Base-by-base conservation (phyloP, 2,329 filamentous ascomycete genomes). In the Colletotrichum acutatum region DNA sequence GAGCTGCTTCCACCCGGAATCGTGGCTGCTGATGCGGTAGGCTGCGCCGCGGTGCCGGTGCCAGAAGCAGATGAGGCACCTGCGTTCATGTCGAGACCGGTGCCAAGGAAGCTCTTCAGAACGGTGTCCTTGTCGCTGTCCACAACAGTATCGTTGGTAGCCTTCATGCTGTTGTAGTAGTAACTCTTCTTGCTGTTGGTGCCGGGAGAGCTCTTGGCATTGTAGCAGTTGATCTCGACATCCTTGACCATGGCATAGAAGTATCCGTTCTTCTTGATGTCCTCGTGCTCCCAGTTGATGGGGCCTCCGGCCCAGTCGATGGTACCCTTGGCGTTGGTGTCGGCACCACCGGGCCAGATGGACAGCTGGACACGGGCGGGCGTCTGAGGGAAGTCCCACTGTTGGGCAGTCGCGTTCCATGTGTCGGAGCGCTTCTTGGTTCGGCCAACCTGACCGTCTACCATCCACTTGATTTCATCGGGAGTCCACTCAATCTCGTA, bases 401-500 rank as follows among this genome's bases (percentile, higher is more conserved):
- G 91, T 83, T 95, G 93, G 71, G 91, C 85, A 7, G 94, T 97
- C 14, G 87, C 84, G 85, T 99, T 98, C 91, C 93, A 98, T 14
- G 97, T 98, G 49, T 95, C 90, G 19, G 89, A 87, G 80, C 92
- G 92, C 81, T 95, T 88, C 81, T 95, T 87, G 28, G 90, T 92
- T 74, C 97, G 94, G 75, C 92, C 90, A 32, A 92, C 87, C 67
- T 93, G 86, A 80, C 95, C 96, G 80, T 99, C 95, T 61, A 99
- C 89, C 72, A 90, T 89, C 97, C 97, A 99, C 71, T 91, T 92
- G 76, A 98, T 92, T 75, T 89, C 84, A 76, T 98, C 96, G 14
- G 95, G 94, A 3, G 92, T 93, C 97, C 97, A 99, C 82, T 95
- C 91, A 79, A 99, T 93, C 81, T 96, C 94, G 84, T 98, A 99